Evolutionary conservation across 768 basidiomycete genomes (phyloP), one percentile per base, ranked within the genome.

Genomic region (Lactarius hengduanensis): DNA sequence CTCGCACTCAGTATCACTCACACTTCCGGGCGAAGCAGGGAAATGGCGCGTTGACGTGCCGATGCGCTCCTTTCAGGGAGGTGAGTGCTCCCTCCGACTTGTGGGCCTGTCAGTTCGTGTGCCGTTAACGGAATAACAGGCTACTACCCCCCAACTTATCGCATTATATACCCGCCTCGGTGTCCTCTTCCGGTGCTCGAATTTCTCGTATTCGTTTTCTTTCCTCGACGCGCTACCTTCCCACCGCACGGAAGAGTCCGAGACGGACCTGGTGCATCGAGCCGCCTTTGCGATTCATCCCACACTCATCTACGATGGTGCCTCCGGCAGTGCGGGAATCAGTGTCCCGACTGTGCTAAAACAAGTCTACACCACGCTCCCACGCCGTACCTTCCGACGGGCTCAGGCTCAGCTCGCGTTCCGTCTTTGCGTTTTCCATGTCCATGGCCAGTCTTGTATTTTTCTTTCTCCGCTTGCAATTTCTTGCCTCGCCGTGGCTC

Each of bases 31-130:
- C 4, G 65, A 75, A 11, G 74, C 74, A 26, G 72, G 77, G 41
- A 76, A 81, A 58, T 84, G 84, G 80, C 77, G 85, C 62, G 80
- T 92, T 3, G 90, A 92, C 72, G 90, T 91, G 0, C 91, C 91
- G 0, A 92, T 92, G 91, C 78, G 91, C 47, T 86, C 86, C 1
- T 92, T 92, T 72, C 90, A 92, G 80, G 87, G 86, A 77, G 89
- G 89, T 87, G 62, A 59, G 83, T 70, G 2, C 11, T 10, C 36
- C 11, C 30, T 40, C 15, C 38, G 10, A 22, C 50, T 50, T 5
- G 26, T 62, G n/a, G 22, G 13, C 9, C 20, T 16, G 50, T 10
- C 41, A 28, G 13, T 59, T 32, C 0, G n/a, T 41, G 32, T 10
- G 47, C 40, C 34, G 18, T 34, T 20, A 28, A 47, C 45, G 53